These are phyloP conservation scores for Suillus spraguei DNA, from an alignment of 768 basidiomycete species.

Conservation along the genomic window DNA sequence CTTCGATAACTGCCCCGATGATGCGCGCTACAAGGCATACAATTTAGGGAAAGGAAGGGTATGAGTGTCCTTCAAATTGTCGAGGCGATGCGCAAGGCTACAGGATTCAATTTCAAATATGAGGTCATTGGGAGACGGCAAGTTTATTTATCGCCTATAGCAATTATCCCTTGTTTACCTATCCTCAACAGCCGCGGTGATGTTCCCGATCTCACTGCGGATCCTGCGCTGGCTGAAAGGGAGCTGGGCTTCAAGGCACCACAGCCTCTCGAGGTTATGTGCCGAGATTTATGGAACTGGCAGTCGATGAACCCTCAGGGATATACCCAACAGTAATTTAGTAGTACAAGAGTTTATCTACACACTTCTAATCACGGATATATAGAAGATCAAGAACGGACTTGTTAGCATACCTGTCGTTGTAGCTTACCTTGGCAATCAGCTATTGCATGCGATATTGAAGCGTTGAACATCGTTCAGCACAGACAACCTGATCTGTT, in stretches of 20 bases:
- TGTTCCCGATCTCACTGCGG: conserved; percentile 94
- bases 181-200: conserved; percentile 71
- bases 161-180: conserved; percentile 10
- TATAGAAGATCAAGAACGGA: conserved; percentile 5
- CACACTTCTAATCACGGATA: conserved; percentile 25
- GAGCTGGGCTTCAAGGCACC: conserved; percentile 92
- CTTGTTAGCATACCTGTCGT: conserved; percentile 7
- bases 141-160: conserved; percentile 28
- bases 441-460: conserved; percentile 51
- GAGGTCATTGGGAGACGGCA: conserved; percentile 91
- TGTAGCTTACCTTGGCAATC: conserved; percentile 2
- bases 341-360: conserved; percentile 15
- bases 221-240: conserved; percentile 86
- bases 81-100: conserved; percentile 91
- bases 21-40: conserved; percentile 85
- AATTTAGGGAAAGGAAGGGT: conserved; percentile 94
- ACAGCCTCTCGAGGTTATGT: conserved; percentile 87
- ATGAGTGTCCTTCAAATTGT: conserved; percentile 93
- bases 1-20: conserved; percentile 56
- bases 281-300: conserved; percentile 98
- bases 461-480: conserved; percentile 49
- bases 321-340: conserved; percentile 44
- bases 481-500: conserved; percentile 39
- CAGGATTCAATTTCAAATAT: conserved; percentile 85
- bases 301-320: conserved; percentile 90